A percentile compares a stretch with the other conserved stretches of the same genome.
phyloP scores from a whole-genome alignment of 2,329 filamentous ascomycete species.

The Paracoccidioides brasiliensis region DNA sequence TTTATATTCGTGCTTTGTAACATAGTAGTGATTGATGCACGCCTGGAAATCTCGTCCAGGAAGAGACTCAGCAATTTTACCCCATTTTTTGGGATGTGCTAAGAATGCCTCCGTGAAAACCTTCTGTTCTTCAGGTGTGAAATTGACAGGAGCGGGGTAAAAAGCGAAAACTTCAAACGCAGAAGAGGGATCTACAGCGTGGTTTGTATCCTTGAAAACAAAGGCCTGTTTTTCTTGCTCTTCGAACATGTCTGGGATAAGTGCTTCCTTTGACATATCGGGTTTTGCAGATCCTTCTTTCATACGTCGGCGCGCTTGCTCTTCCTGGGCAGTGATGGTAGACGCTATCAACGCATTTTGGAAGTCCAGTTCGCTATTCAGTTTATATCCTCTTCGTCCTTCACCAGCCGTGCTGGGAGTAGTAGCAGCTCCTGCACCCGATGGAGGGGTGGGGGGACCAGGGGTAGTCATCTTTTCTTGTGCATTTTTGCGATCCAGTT shows the following conservation, averaged over 20 bases:
- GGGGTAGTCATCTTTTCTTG: constrained; percentile 26
- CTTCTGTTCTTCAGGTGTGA: constrained; percentile 35
- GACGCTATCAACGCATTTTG: constrained; percentile 36
- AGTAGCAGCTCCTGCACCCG: constrained; percentile 3
- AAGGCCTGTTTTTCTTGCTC: constrained; percentile 24
- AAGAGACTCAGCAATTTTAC: constrained; percentile 36
- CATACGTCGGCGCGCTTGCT: constrained; percentile 32
- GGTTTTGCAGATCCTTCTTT: constrained; percentile 32
- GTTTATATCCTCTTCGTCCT: constrained; percentile 32
- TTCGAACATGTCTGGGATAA: constrained; percentile 37
- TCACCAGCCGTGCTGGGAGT: constrained; percentile 18
- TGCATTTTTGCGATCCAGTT: constrained; percentile 30
- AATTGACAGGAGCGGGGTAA: constrained; percentile 34
- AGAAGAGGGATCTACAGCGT: constrained; percentile 25
- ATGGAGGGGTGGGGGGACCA: constrained; percentile 21
- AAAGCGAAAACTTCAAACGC: constrained; percentile 34
- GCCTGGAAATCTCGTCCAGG: constrained; percentile 35
- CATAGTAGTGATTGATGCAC: constrained; percentile 39
- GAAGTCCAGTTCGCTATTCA: constrained; percentile 38
- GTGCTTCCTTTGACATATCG: constrained; percentile 34
- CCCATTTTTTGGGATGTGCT: constrained; percentile 38
- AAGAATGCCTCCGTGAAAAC: constrained; percentile 37
- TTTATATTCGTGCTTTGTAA: constrained; percentile 37
- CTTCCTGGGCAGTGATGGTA: constrained; percentile 36
- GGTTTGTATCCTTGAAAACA: constrained; percentile 37